Evolutionary conservation across 331 rosid genomes (phyloP).

Genomic region (Pyrus hybrid): DNA sequence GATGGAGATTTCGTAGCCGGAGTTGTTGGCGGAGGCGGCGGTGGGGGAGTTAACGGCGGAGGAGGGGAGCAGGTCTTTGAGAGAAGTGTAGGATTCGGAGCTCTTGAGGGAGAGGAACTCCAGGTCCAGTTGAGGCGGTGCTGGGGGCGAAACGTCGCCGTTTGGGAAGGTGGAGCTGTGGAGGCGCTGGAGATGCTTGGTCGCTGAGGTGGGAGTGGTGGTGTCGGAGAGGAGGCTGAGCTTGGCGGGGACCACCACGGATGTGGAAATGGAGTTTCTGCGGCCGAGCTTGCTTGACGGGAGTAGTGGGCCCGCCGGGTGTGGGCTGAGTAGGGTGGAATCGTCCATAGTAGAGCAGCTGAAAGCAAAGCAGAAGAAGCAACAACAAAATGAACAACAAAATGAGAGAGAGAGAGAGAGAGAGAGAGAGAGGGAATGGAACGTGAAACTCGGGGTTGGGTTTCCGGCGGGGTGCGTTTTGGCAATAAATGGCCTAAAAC

Average conservation of each 20-base stretch:
- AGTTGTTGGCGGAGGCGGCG: slow-evolving; percentile 13
- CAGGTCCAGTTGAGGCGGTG: slow-evolving; percentile 16
- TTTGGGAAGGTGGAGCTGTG: slow-evolving; percentile 24
- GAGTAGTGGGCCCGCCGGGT: not conserved
- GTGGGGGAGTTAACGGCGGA: slow-evolving; percentile 6
- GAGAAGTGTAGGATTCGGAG: slow-evolving; percentile 53
- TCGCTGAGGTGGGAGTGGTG: slow-evolving; percentile 3
- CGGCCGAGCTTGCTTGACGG: slow-evolving; percentile 33
- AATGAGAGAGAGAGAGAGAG: not conserved
- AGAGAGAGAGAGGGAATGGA: not conserved
- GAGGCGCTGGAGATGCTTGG: slow-evolving; percentile 6
- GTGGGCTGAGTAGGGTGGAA: not conserved
- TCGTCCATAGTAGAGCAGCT: slow-evolving; percentile 20
- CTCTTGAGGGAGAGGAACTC: slow-evolving; percentile 31
- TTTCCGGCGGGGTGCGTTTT: not conserved
- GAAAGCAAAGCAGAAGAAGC: not conserved
- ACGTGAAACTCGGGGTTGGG: not conserved
- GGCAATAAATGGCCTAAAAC: not conserved
- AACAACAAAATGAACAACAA: too few relatives aligned
- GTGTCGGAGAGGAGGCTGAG: not conserved
- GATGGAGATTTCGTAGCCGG: slow-evolving; percentile 60
- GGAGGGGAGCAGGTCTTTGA: slow-evolving; percentile 63
- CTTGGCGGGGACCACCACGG: slow-evolving; percentile 21
- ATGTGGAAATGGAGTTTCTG: slow-evolving; percentile 38
- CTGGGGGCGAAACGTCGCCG: slow-evolving; percentile 1